Evolutionary conservation across 2,329 filamentous ascomycete genomes (phyloP).

Genomic region (Ascochyta lentis): DNA sequence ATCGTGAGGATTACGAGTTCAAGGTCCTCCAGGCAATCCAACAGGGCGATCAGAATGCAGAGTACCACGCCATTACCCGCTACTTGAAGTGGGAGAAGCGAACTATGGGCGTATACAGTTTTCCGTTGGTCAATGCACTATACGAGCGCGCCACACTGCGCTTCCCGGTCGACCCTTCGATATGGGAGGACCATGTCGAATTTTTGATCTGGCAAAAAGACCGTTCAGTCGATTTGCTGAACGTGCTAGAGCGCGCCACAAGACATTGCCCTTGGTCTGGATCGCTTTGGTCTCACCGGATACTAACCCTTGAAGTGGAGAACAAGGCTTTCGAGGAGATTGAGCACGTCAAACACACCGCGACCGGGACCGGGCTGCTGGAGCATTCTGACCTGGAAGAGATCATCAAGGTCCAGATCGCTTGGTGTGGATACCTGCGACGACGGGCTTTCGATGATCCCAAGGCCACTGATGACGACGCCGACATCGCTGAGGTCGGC

Average conservation of each 20-base stretch:
- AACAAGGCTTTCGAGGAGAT: constrained; percentile 79
- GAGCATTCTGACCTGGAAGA: constrained; percentile 87
- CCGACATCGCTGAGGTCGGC: constrained; percentile 89
- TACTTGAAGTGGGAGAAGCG: constrained; percentile 88
- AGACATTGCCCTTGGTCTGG: constrained; percentile 94
- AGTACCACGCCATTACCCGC: constrained; percentile 63
- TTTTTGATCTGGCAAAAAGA: constrained; percentile 65
- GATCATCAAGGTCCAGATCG: constrained; percentile 87
- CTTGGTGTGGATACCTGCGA: constrained; percentile 94
- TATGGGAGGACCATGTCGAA: constrained; percentile 86
- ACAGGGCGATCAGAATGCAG: constrained; percentile 62
- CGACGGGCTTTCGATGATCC: constrained; percentile 78
- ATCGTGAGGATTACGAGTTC: constrained; percentile 72
- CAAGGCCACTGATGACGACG: constrained; percentile 74
- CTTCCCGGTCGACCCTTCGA: constrained; percentile 74
- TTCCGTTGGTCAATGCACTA: constrained; percentile 65
- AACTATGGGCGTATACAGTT: constrained; percentile 61
- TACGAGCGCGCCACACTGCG: constrained; percentile 79
- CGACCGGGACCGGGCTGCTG: constrained; percentile 83
- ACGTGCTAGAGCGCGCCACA: constrained; percentile 80
- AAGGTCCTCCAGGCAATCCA: constrained; percentile 66
- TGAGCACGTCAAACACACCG: constrained; percentile 88
- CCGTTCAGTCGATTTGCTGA: constrained; percentile 62
- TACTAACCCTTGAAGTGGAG: constrained; percentile 82
- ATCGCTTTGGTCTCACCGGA: constrained; percentile 85